These are phyloP conservation scores for Neofusicoccum laricinum DNA, from an alignment of 2,329 filamentous ascomycete species.

Conservation along the genomic window DNA sequence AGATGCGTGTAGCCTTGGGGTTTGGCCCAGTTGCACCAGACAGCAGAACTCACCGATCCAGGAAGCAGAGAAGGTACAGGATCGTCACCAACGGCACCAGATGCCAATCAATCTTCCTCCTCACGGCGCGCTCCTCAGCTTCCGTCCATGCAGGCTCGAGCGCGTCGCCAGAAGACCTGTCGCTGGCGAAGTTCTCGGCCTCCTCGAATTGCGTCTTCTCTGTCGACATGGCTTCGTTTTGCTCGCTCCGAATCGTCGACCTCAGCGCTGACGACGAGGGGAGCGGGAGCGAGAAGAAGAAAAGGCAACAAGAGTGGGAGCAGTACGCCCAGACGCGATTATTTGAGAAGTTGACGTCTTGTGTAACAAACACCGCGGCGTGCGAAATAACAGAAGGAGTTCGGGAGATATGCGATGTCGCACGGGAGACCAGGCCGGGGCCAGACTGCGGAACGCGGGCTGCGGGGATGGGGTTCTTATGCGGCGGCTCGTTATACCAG, in stretches of 20 bases:
- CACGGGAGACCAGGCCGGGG: too few species aligned
- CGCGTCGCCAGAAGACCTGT: slow-evolving; percentile 5
- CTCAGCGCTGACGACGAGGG: not conserved
- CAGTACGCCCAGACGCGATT: not conserved
- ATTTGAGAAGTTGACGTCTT: not conserved
- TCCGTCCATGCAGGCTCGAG: slow-evolving; percentile 48
- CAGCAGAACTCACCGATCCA: slow-evolving; percentile 30
- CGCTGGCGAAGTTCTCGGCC: not conserved
- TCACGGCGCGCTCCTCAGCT: slow-evolving; percentile 49
- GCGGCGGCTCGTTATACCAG: not conserved
- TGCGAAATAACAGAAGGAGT: not conserved
- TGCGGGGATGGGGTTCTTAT: not conserved
- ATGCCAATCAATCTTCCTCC: slow-evolving; percentile 53
- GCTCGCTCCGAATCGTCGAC: not conserved
- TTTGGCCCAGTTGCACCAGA: not conserved
- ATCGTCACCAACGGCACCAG: slow-evolving; percentile 53
- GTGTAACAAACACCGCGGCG: not conserved
- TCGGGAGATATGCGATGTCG: not conserved
- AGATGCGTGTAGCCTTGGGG: too few species aligned
- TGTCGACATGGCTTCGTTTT: not conserved
- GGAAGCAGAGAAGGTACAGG: slow-evolving; percentile 54
- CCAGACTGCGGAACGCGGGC: not conserved
- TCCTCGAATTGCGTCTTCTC: not conserved
- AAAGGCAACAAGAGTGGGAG: not conserved
- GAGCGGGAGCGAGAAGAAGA: too few species aligned